phyloP scores from a whole-genome alignment of 176 grass and related monocot genomes.

The Musa troglodytarum region DNA sequence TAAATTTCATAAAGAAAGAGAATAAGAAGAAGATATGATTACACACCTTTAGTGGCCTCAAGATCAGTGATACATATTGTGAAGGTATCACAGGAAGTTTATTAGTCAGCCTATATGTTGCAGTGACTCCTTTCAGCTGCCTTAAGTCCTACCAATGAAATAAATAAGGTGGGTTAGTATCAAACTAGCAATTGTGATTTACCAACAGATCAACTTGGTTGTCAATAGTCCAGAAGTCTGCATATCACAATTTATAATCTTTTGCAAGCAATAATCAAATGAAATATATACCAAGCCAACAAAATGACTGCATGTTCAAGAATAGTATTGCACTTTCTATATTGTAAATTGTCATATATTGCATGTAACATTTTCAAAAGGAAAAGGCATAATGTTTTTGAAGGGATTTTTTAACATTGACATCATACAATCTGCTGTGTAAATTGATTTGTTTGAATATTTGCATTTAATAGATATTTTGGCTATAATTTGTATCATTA shows the following conservation, averaged over 20 bases:
- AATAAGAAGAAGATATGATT: conserved; percentile 24
- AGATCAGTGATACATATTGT: conserved; percentile 75
- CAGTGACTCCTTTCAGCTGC: conserved; percentile 90
- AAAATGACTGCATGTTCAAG: background rate
- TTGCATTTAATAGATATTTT: too few relatives aligned
- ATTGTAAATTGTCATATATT: background rate
- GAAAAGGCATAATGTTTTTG: too few relatives aligned
- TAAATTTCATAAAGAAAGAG: conserved; percentile 4
- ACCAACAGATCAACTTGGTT: background rate
- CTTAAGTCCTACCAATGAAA: conserved; percentile 61
- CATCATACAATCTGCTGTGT: too few relatives aligned
- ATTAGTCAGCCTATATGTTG: conserved; percentile 93
- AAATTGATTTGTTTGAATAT: too few relatives aligned
- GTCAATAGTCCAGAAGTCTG: background rate
- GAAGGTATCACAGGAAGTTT: conserved; percentile 97
- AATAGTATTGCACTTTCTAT: background rate
- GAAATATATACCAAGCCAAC: background rate
- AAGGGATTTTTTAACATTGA: too few relatives aligned
- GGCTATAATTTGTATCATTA: too few relatives aligned
- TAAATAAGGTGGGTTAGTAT: background rate
- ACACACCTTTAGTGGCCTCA: conserved; percentile 85
- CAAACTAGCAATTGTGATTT: background rate
- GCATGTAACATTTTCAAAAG: background rate
- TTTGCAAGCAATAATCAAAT: background rate
- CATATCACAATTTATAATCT: background rate